Base-by-base conservation (phyloP, 176 grass and related monocot species). In the Saccharum spontaneum region DNA sequence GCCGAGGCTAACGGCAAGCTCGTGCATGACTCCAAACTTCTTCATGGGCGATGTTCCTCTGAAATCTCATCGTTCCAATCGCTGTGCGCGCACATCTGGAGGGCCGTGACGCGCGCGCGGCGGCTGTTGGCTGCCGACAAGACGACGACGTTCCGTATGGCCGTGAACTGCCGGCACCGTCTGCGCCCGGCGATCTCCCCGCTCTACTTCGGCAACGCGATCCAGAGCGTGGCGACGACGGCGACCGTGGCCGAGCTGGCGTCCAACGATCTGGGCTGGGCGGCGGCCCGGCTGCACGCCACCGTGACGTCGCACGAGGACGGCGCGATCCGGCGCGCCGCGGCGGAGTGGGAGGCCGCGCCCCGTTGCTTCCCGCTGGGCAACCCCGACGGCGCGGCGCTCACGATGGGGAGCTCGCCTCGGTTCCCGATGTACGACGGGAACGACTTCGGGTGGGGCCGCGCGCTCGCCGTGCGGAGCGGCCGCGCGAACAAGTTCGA, bases 361-460 rank as follows among this genome's bases (percentile, higher is more conserved):
- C 93, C 96, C 8, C 75, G 94, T 59, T 93, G 96, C 87, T 98
- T 98, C 76, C 93, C 93, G 14, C 86, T 95, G 83, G 96, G 96
- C 18, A 98, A 98, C 71, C 96, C 96, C 16, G 91, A 98, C 77
- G 96, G 96, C 26, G 93, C 93, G 13, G 89, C 87, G 36, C 79
- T 98, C 60, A 98, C 93, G 14, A 98, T 98, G 96, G 96, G 93
- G 17, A 98, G 96, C 77, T 98, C 93, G 41, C 89, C 89, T 18
- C 87, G 96, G 52, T 98, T 98, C 87, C 96, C 96, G 43, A 92
- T 95, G 93, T 98, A 98, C 79, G 87, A 93, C 72, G 92, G 95
- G 18, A 95, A 98, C 77, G 91, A 98, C 89, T 98, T 98, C 61
- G 95, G 95, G 2, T 98, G 96, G 96, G 96, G 96, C 45, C 83